phyloP scores from a whole-genome alignment of 306 rosid genomes.

The Prunus mongolica region DNA sequence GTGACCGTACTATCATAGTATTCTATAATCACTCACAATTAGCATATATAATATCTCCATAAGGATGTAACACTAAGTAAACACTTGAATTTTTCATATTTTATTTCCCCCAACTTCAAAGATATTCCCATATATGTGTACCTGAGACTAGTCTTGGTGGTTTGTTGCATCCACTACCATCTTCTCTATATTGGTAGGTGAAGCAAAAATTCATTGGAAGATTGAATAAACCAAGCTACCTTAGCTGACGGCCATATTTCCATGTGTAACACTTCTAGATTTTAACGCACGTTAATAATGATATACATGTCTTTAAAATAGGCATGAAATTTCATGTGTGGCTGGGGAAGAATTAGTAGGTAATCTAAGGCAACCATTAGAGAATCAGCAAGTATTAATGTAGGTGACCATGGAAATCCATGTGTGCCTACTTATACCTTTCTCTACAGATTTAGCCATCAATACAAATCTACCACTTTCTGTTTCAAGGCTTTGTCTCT shows the following conservation, averaged over 20 bases:
- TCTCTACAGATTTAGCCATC: not conserved
- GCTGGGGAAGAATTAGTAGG: not conserved
- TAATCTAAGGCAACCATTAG: not conserved
- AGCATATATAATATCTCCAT: too few species aligned
- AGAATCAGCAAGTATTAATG: not conserved
- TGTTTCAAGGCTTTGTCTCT: not conserved
- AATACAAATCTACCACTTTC: not conserved
- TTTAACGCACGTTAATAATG: not conserved
- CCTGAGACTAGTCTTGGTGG: not conserved
- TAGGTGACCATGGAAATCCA: not conserved
- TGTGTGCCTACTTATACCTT: not conserved
- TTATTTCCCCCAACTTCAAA: not conserved
- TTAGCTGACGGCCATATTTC: not conserved
- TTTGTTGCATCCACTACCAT: not conserved
- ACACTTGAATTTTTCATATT: not conserved
- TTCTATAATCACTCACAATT: too few species aligned
- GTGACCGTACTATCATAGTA: too few species aligned
- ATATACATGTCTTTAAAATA: too few species aligned
- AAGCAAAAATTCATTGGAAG: not conserved
- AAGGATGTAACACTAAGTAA: too few species aligned
- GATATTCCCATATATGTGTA: too few species aligned
- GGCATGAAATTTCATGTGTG: too few species aligned
- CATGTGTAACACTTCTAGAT: not conserved
- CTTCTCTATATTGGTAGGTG: not conserved
- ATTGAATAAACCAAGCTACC: not conserved